Percentiles rank a stretch among this genome's conserved stretches.
phyloP scores from a whole-genome alignment of 2,329 filamentous ascomycete genomes.

The Ophiostoma quercus region DNA sequence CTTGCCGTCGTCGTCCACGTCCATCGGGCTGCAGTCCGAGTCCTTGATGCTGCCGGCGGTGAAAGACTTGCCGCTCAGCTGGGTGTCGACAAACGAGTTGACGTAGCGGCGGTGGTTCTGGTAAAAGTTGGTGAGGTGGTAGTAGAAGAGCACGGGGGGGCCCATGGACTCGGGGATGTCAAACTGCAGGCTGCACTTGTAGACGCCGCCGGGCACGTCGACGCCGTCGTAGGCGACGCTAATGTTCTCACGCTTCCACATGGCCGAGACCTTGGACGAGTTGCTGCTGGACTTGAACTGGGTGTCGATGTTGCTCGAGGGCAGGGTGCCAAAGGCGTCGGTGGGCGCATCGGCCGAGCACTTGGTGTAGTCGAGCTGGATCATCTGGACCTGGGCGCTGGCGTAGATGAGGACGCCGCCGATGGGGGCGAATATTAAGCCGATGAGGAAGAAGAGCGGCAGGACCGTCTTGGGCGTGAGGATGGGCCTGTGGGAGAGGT shows the following conservation, averaged over 20 bases:
- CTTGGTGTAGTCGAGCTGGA: conserved; percentile 83
- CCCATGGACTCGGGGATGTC: conserved; percentile 71
- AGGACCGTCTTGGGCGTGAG: conserved; percentile 90
- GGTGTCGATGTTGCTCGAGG: conserved; percentile 52
- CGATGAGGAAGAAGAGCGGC: conserved; percentile 84
- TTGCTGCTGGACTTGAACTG: conserved; percentile 61
- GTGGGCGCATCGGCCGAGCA: conserved; percentile 57
- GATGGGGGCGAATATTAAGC: conserved; percentile 88
- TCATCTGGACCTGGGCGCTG: conserved; percentile 80
- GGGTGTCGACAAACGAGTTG: conserved; percentile 75
- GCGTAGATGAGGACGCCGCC: conserved; percentile 82
- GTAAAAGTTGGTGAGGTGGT: conserved; percentile 95
- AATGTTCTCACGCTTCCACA: conserved; percentile 41
- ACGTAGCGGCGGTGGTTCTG: conserved; percentile 98
- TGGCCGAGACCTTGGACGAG: conserved; percentile 32
- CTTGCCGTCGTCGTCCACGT: conserved; percentile 44
- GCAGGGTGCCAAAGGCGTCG: conserved; percentile 47
- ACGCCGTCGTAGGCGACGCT: conserved; percentile 41
- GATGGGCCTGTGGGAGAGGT: conserved; percentile 61
- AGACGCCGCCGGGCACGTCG: conserved; percentile 34
- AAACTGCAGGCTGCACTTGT: conserved; percentile 70
- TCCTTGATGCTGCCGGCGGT: conserved; percentile 54
- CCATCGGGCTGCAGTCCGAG: conserved; percentile 72
- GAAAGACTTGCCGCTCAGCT: conserved; percentile 67
- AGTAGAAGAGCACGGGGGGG: conserved; percentile 86